Evolutionary conservation across 495 filamentous ascomycete species (phyloP).

Genomic region (Penicillium mononematosum): DNA sequence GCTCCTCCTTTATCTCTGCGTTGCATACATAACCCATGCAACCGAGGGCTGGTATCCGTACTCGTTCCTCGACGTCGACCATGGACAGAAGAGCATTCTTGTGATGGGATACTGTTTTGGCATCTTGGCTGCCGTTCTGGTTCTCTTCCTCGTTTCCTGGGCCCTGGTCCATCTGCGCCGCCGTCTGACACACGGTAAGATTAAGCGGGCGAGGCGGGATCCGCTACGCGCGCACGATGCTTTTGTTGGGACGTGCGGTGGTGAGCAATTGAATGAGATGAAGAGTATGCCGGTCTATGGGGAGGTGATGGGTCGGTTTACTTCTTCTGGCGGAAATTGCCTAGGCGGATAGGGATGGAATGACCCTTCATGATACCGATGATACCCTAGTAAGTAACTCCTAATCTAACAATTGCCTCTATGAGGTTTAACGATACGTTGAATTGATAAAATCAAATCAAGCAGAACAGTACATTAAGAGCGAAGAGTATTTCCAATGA

Average conservation of each 20-base stretch:
- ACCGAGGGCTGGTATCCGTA: conserved; percentile 75
- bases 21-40: conserved; percentile 71
- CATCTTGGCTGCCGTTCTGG: conserved; percentile 60
- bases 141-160: conserved; percentile 61
- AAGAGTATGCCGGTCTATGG: conserved; percentile 16
- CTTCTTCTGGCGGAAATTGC: not conserved
- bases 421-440: not conserved
- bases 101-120: conserved; percentile 53
- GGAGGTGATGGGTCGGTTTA: not conserved
- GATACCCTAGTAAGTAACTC: not conserved
- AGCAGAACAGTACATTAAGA: conserved; percentile 15
- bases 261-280: conserved; percentile 6
- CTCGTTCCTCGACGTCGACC: conserved; percentile 62
- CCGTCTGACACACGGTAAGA: conserved; percentile 35
- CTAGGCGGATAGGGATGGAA: not conserved
- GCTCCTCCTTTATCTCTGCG: conserved; percentile 65
- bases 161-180: conserved; percentile 52
- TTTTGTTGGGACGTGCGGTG: not conserved
- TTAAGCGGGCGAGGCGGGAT: conserved; percentile 33
- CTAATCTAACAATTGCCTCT: not conserved
- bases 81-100: conserved; percentile 41
- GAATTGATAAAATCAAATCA: conserved; percentile 10
- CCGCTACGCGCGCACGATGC: conserved; percentile 3
- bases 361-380: not conserved
- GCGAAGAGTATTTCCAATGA: conserved; percentile 23